A percentile compares a stretch with the other conserved stretches of the same genome.
These are phyloP conservation scores for Plasmopara muralis DNA, from an alignment of 352 stramenopile genomes.

Conservation along the genomic window DNA sequence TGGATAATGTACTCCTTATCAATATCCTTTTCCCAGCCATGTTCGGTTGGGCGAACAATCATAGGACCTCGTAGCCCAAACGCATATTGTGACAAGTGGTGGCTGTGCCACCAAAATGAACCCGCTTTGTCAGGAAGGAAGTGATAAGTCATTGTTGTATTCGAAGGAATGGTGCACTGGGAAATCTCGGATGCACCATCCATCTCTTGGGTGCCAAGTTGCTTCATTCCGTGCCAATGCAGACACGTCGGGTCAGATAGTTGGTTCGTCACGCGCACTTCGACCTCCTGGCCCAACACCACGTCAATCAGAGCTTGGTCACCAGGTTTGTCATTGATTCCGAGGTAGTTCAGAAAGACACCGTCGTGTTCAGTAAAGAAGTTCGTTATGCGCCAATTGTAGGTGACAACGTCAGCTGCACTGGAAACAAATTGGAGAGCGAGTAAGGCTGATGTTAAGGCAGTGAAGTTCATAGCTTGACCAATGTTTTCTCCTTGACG, in stretches of 20 bases:
- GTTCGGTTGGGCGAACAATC: slow-evolving; percentile 17
- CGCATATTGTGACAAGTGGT: slow-evolving; percentile 26
- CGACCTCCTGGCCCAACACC: slow-evolving; percentile 21
- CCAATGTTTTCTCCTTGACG: too few species aligned
- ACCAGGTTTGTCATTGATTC: slow-evolving; percentile 26
- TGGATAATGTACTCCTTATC: slow-evolving; percentile 20
- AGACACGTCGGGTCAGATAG: slow-evolving; percentile 5
- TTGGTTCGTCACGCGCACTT: slow-evolving; percentile 26
- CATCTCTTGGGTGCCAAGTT: too few species aligned
- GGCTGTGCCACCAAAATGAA: slow-evolving; percentile 37
- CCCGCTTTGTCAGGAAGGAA: slow-evolving; percentile 26
- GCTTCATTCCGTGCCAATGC: too few species aligned
- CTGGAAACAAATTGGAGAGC: too few species aligned
- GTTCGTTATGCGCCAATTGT: slow-evolving; percentile 23
- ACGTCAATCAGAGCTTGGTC: slow-evolving; percentile 27
- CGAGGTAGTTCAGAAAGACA: slow-evolving; percentile 13
- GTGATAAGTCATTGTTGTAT: slow-evolving; percentile 17
- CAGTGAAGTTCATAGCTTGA: too few species aligned
- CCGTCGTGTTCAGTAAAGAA: slow-evolving; percentile 19
- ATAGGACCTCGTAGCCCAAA: slow-evolving; percentile 30
- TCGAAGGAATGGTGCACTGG: slow-evolving; percentile 10
- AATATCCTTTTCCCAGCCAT: slow-evolving; percentile 17
- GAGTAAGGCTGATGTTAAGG: too few species aligned
- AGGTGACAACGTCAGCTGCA: slow-evolving; percentile 20
- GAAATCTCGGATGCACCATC: too few species aligned